Evolutionary conservation across 148 eudicot genomes (phyloP).

Genomic region (Camellia japonica): DNA sequence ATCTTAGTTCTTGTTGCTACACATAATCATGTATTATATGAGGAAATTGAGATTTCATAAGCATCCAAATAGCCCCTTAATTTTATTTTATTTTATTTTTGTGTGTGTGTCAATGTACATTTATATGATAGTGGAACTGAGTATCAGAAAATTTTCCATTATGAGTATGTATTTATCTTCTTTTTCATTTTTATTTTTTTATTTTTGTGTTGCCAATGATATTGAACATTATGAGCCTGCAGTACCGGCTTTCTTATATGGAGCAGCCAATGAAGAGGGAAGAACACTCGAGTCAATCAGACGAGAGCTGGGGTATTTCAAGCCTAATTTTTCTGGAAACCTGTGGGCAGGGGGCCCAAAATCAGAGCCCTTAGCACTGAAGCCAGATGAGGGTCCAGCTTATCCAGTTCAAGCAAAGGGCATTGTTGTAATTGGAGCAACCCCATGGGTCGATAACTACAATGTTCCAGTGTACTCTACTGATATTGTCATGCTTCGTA

Average conservation of each 20-base stretch:
- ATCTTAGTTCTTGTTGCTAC: neutral
- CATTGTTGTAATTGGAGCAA: conserved; percentile 64
- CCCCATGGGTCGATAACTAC: conserved; percentile 87
- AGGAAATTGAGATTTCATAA: neutral
- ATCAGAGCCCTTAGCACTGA: conserved; percentile 38
- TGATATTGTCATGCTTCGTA: conserved; percentile 54
- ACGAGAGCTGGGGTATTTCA: conserved; percentile 85
- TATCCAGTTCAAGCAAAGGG: conserved; percentile 52
- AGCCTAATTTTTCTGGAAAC: conserved; percentile 52
- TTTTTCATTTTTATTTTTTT: too few relatives aligned
- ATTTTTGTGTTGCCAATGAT: conserved; percentile 12
- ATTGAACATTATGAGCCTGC: conserved; percentile 30
- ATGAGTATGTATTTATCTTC: too few relatives aligned
- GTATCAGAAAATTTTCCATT: neutral
- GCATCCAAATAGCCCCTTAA: neutral
- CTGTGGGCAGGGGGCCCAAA: conserved; percentile 73
- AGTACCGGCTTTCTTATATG: conserved; percentile 81
- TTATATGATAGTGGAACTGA: neutral
- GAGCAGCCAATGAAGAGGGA: conserved; percentile 66
- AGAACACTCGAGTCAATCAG: conserved; percentile 69
- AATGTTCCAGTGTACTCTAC: conserved; percentile 65
- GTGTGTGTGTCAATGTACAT: neutral
- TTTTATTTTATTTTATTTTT: neutral
- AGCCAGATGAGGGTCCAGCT: conserved; percentile 69
- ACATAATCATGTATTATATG: neutral